Percentiles rank a stretch among this genome's conserved stretches.
Evolutionary conservation across 164 flowering plant genomes (phyloP).

Genomic region (Vitis cinerea): DNA sequence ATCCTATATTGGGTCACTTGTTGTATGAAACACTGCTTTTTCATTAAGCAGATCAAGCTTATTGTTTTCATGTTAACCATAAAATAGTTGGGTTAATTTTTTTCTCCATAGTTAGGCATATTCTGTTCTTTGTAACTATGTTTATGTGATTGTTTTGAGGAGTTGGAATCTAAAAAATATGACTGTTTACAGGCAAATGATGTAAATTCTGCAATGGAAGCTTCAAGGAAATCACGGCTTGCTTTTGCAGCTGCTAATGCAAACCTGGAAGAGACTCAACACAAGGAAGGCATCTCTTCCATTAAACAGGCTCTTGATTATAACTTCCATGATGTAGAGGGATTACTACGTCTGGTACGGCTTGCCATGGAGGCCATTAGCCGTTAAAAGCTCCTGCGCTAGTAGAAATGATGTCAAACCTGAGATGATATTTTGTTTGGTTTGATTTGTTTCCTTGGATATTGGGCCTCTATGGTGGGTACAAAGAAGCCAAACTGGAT

Average conservation of each 20-base stretch:
- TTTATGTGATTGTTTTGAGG: background rate
- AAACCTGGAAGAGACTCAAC: constrained; percentile 31
- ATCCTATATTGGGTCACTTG: too few relatives aligned
- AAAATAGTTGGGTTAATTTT: background rate
- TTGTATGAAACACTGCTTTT: too few relatives aligned
- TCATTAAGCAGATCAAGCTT: too few relatives aligned
- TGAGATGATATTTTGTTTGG: constrained; percentile 17
- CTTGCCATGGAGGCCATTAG: constrained; percentile 66
- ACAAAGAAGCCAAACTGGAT: constrained; percentile 3
- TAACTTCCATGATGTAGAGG: constrained; percentile 78
- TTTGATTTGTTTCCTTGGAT: constrained; percentile 24
- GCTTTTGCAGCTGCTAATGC: constrained; percentile 68
- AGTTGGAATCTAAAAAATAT: background rate
- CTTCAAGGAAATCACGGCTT: constrained; percentile 61
- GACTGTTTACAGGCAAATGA: constrained; percentile 63
- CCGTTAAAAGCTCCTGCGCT: constrained; percentile 30
- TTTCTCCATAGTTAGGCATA: background rate
- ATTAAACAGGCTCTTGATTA: constrained; percentile 76
- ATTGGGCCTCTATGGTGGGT: constrained; percentile 8
- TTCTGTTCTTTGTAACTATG: background rate
- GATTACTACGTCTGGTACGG: constrained; percentile 61
- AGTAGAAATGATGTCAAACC: constrained; percentile 19
- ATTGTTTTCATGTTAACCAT: too few relatives aligned
- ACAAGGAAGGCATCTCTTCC: constrained; percentile 48
- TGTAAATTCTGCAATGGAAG: constrained; percentile 87